Base-by-base conservation (phyloP, 2,329 filamentous ascomycete species). In the Penicillium sp. region DNA sequence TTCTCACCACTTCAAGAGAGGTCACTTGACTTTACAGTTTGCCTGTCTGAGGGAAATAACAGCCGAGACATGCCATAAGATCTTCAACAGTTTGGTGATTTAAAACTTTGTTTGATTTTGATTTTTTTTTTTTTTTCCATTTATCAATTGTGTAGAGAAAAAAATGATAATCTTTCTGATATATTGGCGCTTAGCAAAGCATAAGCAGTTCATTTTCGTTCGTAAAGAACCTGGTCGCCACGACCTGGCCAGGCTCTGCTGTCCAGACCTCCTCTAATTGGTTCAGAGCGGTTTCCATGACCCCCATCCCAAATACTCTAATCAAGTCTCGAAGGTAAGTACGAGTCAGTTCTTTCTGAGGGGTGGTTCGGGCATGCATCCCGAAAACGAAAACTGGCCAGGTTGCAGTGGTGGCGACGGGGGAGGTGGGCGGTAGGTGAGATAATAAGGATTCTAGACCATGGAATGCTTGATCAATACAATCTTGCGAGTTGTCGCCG, bases 361-460 rank as follows among this genome's bases (percentile, higher is more conserved):
- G 28, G 2, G 45, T 5, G 11, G 19, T 19, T n/a, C 24, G 43
- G n/a, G 53, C 53, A 47, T 56, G 36, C 6, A 56, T 47, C 1
- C 56, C 56, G 28, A 59, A 56, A n/a, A 45, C 56, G 37, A 59
- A 59, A 14, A 59, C 33, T 7, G 56, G 56, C 56, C 56, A 59
- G 11, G 54, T 59, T 5, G 53, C 54, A 6, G 56, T 59, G 1
- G 56, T 59, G 5, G 56, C 54, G 10, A 54, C 50, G 9, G 56
- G 53, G 10, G 56, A 59, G 6, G 34, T 51, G 11, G 56, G 53
- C 9, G 56, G 37, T 18, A 59, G 24, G 13, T 33, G 56, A 11
- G 51, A 53, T 24, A 59, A 21, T 8, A 59, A 26, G 0, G 31
- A 46, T 19, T 56, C 24, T 10, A 59, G 45, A 11, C 29, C 45